Evolutionary conservation across 2,329 filamentous ascomycete species (phyloP), one percentile per base, ranked within the genome.

Genomic region (Alternaria burnsii): DNA sequence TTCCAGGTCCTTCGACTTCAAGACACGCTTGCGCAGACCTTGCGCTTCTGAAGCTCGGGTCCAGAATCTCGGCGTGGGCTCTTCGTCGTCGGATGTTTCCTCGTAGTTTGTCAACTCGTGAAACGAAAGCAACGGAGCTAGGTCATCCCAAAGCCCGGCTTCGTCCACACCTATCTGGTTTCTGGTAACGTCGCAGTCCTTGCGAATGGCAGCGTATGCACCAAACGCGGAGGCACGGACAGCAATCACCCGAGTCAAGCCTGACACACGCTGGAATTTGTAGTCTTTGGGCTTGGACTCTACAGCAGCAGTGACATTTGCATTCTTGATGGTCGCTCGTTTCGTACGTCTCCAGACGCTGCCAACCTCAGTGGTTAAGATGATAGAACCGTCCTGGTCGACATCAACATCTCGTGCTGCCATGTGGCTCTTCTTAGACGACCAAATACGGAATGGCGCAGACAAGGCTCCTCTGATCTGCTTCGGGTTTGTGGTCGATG

Each of bases 331-430:
- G 66, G 94, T 97, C 26, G 87, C 85, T 62, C 95, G 87, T 72
- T 92, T 93, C 52, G 95, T 89, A 59, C 94, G 90, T 68, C 89
- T 89, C 94, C 94, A 99, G 0, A 97, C 94, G 48, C 92, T 94
- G 3, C 95, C 95, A 42, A 93, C 94, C 61, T 93, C 87, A 0
- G 95, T 99, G 66, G 93, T 94, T 63, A 99, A 88, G 56, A 99
- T 96, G 66, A 99, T 92, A 0, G 94, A 97, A 3, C 94, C 95
- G 76, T 98, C 91, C 75, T 97, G 93, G 38, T 94, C 93, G 3
- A 98, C 90, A 62, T 89, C 91, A 2, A 97, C 92, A 60, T 97
- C 97, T 54, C 87, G 87, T 30, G 92, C 94, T 4, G 93, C 93
- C 88, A 90, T 89, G 58, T 88, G 87, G 59, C 92, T 90, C 74